A percentile compares a stretch with the other conserved stretches of the same genome.
phyloP scores from a whole-genome alignment of 140 eudicot species.

The Oenanthe javanica region DNA sequence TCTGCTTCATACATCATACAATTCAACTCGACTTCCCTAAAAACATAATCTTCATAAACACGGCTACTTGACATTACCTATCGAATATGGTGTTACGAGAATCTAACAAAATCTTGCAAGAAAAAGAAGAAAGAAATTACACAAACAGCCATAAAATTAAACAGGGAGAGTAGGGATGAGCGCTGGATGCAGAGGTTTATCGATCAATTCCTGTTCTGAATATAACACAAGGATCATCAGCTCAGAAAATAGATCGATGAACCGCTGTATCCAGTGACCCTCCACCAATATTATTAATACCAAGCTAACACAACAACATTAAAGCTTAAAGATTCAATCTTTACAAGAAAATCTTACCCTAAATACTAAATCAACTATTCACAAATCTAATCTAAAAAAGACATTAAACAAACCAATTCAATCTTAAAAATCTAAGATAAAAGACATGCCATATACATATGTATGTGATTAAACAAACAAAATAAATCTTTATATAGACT shows the following conservation, averaged over 20 bases:
- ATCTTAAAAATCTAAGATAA: too few relatives aligned
- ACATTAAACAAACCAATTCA: neutral
- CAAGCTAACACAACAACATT: neutral
- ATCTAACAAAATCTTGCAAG: neutral
- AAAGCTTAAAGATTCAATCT: neutral
- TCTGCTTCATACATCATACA: too few relatives aligned
- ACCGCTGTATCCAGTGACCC: constrained; percentile 38
- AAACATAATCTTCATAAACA: too few relatives aligned
- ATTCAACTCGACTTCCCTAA: too few relatives aligned
- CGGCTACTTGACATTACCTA: too few relatives aligned
- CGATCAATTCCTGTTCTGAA: constrained; percentile 24
- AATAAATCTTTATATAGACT: too few relatives aligned
- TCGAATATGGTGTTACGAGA: too few relatives aligned
- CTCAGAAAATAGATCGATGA: constrained; percentile 31
- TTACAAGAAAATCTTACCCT: neutral
- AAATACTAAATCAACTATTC: too few relatives aligned
- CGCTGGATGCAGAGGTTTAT: constrained; percentile 42
- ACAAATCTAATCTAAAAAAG: too few relatives aligned
- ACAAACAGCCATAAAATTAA: neutral
- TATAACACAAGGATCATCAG: neutral
- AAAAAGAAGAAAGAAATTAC: neutral
- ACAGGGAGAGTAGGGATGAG: constrained; percentile 2
- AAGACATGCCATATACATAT: too few relatives aligned
- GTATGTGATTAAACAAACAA: too few relatives aligned
- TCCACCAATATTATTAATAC: neutral